Evolutionary conservation across 768 basidiomycete species (phyloP).

Genomic region (Pleurotus salmoneostramineus): DNA sequence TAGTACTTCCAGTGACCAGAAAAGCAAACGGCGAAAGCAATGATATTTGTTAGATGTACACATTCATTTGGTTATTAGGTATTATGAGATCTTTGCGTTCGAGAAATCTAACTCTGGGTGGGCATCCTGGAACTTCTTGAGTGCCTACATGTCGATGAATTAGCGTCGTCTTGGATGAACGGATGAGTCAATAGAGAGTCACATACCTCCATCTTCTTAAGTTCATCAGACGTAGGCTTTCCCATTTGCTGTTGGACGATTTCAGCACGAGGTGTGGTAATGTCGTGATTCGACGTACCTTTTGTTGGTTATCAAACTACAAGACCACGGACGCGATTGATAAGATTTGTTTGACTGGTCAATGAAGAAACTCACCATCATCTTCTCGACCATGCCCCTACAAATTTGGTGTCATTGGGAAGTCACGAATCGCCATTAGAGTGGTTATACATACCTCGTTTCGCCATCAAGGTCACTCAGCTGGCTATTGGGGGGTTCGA

Average conservation of each 20-base stretch:
- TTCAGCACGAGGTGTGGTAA: constrained; percentile 3
- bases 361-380: constrained; percentile 79
- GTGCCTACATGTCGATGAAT: constrained; percentile 41
- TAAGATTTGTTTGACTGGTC: neutral
- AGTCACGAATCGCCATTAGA: constrained; percentile 6
- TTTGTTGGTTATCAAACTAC: constrained; percentile 78
- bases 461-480: constrained; percentile 95
- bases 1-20: constrained; percentile 18
- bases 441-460: constrained; percentile 60
- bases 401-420: neutral
- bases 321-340: constrained; percentile 5
- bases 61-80: neutral
- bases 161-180: neutral
- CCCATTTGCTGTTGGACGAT: constrained; percentile 72
- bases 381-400: constrained; percentile 99
- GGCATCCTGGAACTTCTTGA: constrained; percentile 84
- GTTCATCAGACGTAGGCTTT: constrained; percentile 91
- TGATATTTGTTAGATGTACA: constrained; percentile 13
- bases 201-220: constrained; percentile 86
- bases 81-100: constrained; percentile 79
- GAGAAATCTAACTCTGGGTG: constrained; percentile 97
- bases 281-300: constrained; percentile 32
- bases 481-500: constrained; percentile 93
- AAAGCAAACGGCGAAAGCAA: constrained; percentile 36
- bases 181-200: neutral